phyloP scores from a whole-genome alignment of 345 rosid genomes.

The Pistacia integerrima region DNA sequence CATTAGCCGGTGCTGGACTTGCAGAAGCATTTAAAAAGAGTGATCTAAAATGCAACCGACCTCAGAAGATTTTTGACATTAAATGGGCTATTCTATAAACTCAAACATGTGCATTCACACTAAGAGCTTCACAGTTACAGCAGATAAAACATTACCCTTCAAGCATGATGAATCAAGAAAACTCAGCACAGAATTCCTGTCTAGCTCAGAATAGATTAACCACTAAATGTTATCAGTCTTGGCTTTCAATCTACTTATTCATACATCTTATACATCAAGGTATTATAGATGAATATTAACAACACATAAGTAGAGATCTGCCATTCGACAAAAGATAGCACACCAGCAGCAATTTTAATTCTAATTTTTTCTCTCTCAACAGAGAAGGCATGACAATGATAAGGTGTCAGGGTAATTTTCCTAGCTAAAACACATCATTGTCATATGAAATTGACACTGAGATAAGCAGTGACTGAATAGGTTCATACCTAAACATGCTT shows the following conservation, averaged over 20 bases:
- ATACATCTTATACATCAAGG: neutral
- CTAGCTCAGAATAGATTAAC: neutral
- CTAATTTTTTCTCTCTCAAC: neutral
- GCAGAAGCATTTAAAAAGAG: neutral
- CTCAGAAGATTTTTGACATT: neutral
- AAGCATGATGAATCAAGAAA: neutral
- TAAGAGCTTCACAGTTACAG: neutral
- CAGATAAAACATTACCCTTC: neutral
- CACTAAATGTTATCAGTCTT: neutral
- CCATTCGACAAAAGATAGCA: slow-evolving; percentile 1
- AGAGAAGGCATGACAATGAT: neutral
- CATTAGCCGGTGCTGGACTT: neutral
- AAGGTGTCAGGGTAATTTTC: slow-evolving; percentile 1
- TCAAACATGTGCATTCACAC: neutral
- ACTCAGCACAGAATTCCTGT: neutral
- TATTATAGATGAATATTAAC: slow-evolving; percentile 2
- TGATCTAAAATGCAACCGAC: neutral
- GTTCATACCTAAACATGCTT: slow-evolving; percentile 95
- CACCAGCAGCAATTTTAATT: neutral
- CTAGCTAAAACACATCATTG: neutral
- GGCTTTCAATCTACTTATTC: neutral
- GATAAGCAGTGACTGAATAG: slow-evolving; percentile 3
- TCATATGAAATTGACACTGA: slow-evolving; percentile 1
- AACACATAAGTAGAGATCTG: neutral
- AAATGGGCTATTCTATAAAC: neutral